Evolutionary conservation across 2,329 filamentous ascomycete species (phyloP).

Genomic region (Sporothrix variecibatus): DNA sequence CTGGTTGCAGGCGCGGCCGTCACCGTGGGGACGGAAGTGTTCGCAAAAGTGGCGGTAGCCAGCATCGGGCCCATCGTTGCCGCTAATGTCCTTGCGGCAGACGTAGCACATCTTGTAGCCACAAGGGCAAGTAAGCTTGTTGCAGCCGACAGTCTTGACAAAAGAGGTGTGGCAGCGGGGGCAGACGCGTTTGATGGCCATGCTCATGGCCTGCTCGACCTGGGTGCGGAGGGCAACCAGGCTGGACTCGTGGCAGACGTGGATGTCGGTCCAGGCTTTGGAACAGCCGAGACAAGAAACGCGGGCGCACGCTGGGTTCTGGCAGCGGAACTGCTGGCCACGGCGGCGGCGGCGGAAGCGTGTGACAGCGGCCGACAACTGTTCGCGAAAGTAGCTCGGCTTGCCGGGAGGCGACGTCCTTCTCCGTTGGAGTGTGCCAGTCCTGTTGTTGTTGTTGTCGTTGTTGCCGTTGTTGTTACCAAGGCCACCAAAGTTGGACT

Average conservation of each 20-base stretch:
- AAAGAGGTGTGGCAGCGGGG: conserved; percentile 89
- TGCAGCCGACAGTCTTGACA: conserved; percentile 91
- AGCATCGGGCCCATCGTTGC: conserved; percentile 51
- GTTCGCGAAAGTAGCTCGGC: conserved; percentile 39
- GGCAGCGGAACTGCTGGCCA: conserved; percentile 77
- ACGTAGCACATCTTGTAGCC: conserved; percentile 99
- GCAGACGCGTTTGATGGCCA: conserved; percentile 92
- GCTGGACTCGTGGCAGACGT: conserved; percentile 85
- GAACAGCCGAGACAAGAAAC: conserved; percentile 79
- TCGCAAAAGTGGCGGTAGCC: conserved; percentile 96
- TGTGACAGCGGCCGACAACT: conserved; percentile 62
- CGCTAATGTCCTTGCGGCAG: conserved; percentile 74
- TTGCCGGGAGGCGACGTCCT: not conserved
- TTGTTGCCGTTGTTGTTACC: not conserved
- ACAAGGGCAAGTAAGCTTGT: conserved; percentile 93
- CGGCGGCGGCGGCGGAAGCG: conserved; percentile 71
- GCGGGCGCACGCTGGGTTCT: conserved; percentile 65
- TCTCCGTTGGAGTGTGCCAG: not conserved
- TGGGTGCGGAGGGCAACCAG: conserved; percentile 81
- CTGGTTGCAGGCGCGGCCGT: conserved; percentile 69
- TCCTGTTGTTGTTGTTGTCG: not conserved
- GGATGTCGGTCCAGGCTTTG: conserved; percentile 83
- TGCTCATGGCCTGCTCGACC: conserved; percentile 89
- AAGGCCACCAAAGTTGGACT: conserved; percentile 3
- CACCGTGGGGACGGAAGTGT: conserved; percentile 83